phyloP scores from a whole-genome alignment of 257 asterid species.

The Sherardia arvensis region DNA sequence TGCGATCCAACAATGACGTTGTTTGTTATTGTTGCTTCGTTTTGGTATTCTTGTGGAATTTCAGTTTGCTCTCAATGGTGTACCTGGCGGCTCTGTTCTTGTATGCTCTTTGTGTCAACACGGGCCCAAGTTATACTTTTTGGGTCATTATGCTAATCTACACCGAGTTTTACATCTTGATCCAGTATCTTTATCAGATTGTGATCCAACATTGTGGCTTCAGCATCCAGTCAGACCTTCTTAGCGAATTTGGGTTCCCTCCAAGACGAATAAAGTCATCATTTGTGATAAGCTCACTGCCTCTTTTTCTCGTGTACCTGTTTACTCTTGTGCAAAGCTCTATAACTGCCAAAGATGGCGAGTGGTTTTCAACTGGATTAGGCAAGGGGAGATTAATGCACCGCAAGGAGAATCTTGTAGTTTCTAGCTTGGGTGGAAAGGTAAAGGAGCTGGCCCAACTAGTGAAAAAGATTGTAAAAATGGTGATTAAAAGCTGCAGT shows the following conservation, averaged over 20 bases:
- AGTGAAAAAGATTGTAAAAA: conserved; percentile 28
- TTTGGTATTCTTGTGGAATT: conserved; percentile 87
- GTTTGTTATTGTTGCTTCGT: conserved; percentile 92
- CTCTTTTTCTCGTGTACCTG: conserved; percentile 82
- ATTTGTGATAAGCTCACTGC: conserved; percentile 77
- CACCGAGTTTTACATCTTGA: conserved; percentile 70
- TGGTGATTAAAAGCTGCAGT: conserved; percentile 45
- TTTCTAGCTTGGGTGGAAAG: conserved; percentile 56
- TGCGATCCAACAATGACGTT: conserved; percentile 84
- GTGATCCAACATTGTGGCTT: conserved; percentile 92
- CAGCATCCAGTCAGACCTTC: conserved; percentile 58
- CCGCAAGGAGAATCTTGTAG: conserved; percentile 25
- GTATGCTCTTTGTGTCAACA: conserved; percentile 88
- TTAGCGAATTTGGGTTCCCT: conserved; percentile 76
- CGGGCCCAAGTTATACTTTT: conserved; percentile 86
- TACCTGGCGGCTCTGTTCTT: conserved; percentile 81
- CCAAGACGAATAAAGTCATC: conserved; percentile 65
- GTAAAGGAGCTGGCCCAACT: conserved; percentile 35
- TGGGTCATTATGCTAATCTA: conserved; percentile 91
- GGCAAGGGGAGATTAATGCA: conserved; percentile 38
- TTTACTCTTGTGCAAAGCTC: conserved; percentile 94
- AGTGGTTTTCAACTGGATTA: conserved; percentile 72
- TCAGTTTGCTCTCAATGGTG: conserved; percentile 94
- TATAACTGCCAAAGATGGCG: conserved; percentile 95
- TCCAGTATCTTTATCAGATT: conserved; percentile 88